Percentiles rank a stretch among this genome's conserved stretches.
phyloP scores from a whole-genome alignment of 2,329 filamentous ascomycete genomes.

The Diaporthe citrichinensis region DNA sequence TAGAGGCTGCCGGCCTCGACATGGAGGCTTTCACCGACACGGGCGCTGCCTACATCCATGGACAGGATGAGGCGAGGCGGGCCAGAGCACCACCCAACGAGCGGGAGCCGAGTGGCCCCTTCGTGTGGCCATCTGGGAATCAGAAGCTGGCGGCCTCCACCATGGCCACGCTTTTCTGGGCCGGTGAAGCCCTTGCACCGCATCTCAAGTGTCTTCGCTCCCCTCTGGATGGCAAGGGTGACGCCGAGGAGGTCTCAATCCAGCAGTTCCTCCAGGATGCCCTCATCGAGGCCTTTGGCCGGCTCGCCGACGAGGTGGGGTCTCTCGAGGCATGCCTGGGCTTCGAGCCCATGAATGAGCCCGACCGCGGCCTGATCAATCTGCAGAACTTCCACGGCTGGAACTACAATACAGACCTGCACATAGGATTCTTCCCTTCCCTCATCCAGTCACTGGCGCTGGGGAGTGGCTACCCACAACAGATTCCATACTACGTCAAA shows the following conservation, averaged over 20 bases:
- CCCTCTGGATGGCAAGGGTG: neutral
- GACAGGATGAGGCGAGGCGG: constrained; percentile 51
- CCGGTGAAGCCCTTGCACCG: constrained; percentile 47
- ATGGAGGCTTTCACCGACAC: constrained; percentile 51
- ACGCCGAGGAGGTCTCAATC: constrained; percentile 44
- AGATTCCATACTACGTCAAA: constrained; percentile 56
- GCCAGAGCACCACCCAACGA: constrained; percentile 46
- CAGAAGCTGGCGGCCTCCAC: constrained; percentile 55
- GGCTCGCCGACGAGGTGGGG: constrained; percentile 51
- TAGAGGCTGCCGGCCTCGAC: constrained; percentile 57
- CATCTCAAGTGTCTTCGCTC: constrained; percentile 43
- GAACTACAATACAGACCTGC: constrained; percentile 59
- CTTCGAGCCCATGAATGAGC: constrained; percentile 60
- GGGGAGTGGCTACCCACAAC: constrained; percentile 55
- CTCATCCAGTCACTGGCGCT: constrained; percentile 56
- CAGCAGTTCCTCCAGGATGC: constrained; percentile 51
- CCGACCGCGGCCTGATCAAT: constrained; percentile 57
- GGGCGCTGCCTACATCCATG: constrained; percentile 54
- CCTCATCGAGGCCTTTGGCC: constrained; percentile 53
- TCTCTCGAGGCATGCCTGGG: constrained; percentile 54
- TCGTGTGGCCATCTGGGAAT: constrained; percentile 55
- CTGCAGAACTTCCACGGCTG: constrained; percentile 56
- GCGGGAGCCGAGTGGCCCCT: constrained; percentile 53
- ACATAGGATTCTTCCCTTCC: constrained; percentile 57
- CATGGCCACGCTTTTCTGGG: constrained; percentile 49